Base-by-base conservation (phyloP, 306 rosid species). In the Alnus rubra region DNA sequence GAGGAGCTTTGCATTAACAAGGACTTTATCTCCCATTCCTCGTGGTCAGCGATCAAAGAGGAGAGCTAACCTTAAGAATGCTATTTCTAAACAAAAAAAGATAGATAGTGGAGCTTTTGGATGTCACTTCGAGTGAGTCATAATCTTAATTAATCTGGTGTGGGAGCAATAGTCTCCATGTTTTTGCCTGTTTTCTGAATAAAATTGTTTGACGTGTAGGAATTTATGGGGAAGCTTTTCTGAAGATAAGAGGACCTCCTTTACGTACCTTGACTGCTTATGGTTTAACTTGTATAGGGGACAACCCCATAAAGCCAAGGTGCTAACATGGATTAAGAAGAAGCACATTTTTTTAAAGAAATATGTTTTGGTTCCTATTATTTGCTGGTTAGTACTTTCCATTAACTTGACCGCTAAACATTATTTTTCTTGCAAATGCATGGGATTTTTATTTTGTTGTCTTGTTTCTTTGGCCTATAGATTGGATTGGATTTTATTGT, bases 291-390 rank as follows among this genome's bases (percentile, higher is more conserved):
- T 86, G 74, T 90, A 91, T 81, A 82, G 81, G 82, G 53, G 19
- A 72, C 15, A 76, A 58, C 48, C 78, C 49, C 74, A 58, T 49
- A 89, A 78, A 84, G 78, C 70, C 53, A 91, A 91, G 90, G 94
- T 93, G 78, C 86, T 91, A 64, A 74, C 79, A 74, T 93, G 98
- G 97, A 86, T 93, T 70, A 85, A 85, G 76, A 84, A 82, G 71
- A 81, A 75, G 83, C 78, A 79, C 19, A 89, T 93, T 74, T 93
- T 91, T 76, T 84, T 91, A 51, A 93, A 91, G 87, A 78, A 85
- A 71, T 93, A 91, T 87, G 94, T 91, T 84, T 83, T 93, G 80
- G 92, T 93, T 80, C 97, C 98, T 68, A 91, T 93, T 71, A 89
- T 93, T 76, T 87, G 91, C 86, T 93, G 97, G 98, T 93, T 87